Percentiles rank a stretch among this genome's conserved stretches.
phyloP scores from a whole-genome alignment of 306 rosid genomes.

The Inga laurina region DNA sequence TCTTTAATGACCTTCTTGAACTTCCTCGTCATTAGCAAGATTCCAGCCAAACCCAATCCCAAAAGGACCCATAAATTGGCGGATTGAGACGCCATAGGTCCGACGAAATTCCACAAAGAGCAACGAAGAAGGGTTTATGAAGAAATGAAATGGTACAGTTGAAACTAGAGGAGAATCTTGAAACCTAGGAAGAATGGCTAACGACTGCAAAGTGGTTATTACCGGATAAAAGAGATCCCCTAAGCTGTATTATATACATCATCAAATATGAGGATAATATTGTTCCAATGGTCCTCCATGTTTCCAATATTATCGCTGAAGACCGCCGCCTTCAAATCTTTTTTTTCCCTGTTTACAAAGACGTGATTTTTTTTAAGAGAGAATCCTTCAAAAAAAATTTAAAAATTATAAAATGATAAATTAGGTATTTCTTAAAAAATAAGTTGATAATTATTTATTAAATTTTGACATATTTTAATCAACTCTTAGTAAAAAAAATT shows the following conservation, averaged over 20 bases:
- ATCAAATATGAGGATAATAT: background rate
- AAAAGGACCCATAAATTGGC: slow-evolving; percentile 81
- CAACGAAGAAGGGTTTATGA: background rate
- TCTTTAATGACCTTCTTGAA: slow-evolving; percentile 61
- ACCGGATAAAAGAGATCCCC: background rate
- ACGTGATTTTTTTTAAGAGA: too few species aligned
- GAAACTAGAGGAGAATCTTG: background rate
- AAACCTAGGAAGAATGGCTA: background rate
- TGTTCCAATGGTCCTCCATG: background rate
- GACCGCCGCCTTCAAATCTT: background rate
- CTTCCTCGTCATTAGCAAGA: slow-evolving; percentile 64
- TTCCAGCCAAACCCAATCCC: slow-evolving; percentile 91
- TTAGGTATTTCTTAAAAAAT: too few species aligned
- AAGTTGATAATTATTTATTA: too few species aligned
- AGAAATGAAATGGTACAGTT: background rate
- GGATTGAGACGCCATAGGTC: slow-evolving; percentile 70
- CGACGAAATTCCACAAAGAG: background rate
- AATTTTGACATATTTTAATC: too few species aligned
- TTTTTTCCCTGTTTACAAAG: too few species aligned
- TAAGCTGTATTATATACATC: background rate
- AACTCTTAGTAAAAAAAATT: too few species aligned
- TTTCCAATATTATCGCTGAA: background rate
- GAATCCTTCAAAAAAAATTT: too few species aligned
- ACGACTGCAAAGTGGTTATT: background rate
- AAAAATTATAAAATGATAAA: too few species aligned